phyloP scores from a whole-genome alignment of 192 early-diverging fungal species.

The Dissophora globulifera region DNA sequence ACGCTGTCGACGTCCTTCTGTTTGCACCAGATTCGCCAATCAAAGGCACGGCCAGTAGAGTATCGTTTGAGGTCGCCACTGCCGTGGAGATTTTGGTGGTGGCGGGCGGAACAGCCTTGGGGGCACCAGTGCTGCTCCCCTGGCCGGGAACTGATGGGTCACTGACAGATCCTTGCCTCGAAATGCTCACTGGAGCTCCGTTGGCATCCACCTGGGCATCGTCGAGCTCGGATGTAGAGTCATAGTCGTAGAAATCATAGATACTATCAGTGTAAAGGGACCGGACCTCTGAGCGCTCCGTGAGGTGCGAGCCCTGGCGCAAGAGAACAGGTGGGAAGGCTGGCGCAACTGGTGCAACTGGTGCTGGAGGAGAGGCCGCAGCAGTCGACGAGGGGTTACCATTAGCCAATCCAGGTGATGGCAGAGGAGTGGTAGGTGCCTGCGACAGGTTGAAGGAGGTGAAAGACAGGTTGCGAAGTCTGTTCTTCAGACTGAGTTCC shows the following conservation, averaged over 20 bases:
- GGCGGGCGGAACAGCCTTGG: background rate
- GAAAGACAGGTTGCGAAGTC: conserved; percentile 19
- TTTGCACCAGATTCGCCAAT: no score
- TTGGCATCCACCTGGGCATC: conserved; percentile 16
- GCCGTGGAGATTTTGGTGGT: background rate
- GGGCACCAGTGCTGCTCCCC: background rate
- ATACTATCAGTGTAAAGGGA: conserved; percentile 51
- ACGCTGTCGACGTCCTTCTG: background rate
- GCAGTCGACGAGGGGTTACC: background rate
- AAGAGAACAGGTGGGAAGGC: conserved; percentile 27
- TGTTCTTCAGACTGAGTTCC: background rate
- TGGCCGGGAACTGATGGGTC: background rate
- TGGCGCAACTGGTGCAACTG: background rate
- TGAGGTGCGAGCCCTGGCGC: conserved; percentile 33
- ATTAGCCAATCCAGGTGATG: conserved; percentile 20
- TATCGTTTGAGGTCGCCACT: background rate
- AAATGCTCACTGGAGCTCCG: background rate
- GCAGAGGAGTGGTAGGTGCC: conserved; percentile 43
- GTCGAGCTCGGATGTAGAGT: conserved; percentile 39
- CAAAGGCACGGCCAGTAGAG: no score
- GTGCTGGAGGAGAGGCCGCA: background rate
- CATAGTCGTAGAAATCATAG: conserved; percentile 52
- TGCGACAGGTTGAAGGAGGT: conserved; percentile 24
- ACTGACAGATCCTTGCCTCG: conserved; percentile 17
- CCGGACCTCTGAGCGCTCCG: conserved; percentile 35